Conservation (phyloP, 768 basidiomycete species). For the Thelephora ganbajun region DNA sequence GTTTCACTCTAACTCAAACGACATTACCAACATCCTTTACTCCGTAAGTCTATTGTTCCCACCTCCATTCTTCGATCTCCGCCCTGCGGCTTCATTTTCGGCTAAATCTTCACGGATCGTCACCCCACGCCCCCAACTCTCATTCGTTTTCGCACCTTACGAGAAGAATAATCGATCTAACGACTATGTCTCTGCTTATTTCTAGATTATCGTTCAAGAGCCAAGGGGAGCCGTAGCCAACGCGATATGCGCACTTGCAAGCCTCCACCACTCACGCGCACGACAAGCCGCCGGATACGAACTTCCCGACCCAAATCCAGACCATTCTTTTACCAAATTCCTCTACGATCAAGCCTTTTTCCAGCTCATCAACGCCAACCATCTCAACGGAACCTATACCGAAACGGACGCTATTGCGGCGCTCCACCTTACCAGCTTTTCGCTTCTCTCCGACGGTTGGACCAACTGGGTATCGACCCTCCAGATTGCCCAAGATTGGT, state of each 20-base stretch:
- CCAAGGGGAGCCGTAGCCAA: constrained; percentile 60
- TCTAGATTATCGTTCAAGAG: constrained; percentile 43
- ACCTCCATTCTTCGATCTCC: constrained; percentile 1
- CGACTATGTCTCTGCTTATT: not conserved
- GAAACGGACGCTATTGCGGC: constrained; percentile 70
- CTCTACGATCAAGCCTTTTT: constrained; percentile 58
- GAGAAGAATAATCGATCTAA: too few relatives aligned
- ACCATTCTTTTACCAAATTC: constrained; percentile 45
- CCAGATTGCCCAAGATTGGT: constrained; percentile 63
- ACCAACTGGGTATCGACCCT: constrained; percentile 62
- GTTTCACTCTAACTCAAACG: constrained; percentile 38
- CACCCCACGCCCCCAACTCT: too few relatives aligned
- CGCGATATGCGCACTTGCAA: constrained; percentile 64
- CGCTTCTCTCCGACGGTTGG: constrained; percentile 52
- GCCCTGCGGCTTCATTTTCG: too few relatives aligned
- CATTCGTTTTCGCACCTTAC: too few relatives aligned
- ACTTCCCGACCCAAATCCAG: constrained; percentile 31
- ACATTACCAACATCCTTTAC: constrained; percentile 48
- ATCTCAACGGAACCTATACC: constrained; percentile 36
- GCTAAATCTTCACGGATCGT: too few relatives aligned
- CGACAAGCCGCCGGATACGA: constrained; percentile 51
- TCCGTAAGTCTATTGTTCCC: constrained; percentile 30
- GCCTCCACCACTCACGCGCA: constrained; percentile 50
- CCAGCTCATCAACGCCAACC: constrained; percentile 42
- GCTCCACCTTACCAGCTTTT: constrained; percentile 62